Conservation (phyloP, 345 rosid genomes). For the Crucihimalaya himalaica region DNA sequence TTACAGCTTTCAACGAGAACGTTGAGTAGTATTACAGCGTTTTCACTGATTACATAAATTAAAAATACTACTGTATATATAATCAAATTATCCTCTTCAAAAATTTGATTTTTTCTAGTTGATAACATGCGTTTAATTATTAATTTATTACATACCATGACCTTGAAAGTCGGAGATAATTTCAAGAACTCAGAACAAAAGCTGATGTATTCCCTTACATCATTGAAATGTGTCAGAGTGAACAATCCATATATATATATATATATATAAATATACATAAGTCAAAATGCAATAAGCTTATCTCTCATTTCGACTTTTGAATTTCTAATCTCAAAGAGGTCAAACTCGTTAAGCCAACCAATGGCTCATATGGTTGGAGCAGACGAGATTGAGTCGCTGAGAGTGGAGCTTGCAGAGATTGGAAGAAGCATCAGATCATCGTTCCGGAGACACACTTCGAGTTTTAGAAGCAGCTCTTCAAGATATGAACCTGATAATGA, state of each 20-base stretch:
- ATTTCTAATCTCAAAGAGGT: constrained; percentile 10
- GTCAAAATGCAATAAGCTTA: constrained; percentile 16
- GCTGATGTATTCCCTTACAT: constrained; percentile 43
- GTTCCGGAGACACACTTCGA: constrained; percentile 47
- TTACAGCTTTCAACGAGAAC: constrained; percentile 3
- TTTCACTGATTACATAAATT: background rate
- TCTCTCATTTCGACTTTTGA: constrained; percentile 18
- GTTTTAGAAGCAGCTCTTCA: constrained; percentile 51
- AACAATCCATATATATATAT: background rate
- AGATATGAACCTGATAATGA: constrained; percentile 35
- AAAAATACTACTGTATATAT: no score
- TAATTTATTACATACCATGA: background rate
- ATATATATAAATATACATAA: background rate
- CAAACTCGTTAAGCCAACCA: constrained; percentile 26
- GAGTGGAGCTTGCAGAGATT: constrained; percentile 59
- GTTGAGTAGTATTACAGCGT: background rate
- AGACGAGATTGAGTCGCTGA: constrained; percentile 66
- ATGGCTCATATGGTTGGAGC: constrained; percentile 60
- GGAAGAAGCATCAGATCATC: constrained; percentile 77
- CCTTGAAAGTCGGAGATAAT: background rate
- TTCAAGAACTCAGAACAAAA: constrained; percentile 22
- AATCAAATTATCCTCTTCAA: background rate
- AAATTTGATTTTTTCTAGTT: background rate
- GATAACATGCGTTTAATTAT: constrained; percentile 24
- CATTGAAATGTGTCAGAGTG: constrained; percentile 16